These are phyloP conservation scores for Linaria vulgaris DNA, from an alignment of 257 asterid species.

Conservation along the genomic window DNA sequence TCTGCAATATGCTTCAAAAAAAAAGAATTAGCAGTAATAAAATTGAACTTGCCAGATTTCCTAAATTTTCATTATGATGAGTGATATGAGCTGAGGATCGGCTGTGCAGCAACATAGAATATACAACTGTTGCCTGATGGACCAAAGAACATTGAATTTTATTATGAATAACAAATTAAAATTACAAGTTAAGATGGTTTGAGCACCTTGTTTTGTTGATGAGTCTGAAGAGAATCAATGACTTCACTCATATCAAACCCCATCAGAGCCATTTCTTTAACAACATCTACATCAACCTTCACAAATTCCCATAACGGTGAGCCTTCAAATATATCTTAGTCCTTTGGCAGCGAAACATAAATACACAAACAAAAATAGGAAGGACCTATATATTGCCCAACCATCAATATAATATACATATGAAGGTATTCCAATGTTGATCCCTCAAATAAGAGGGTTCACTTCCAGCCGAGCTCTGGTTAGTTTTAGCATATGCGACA, in stretches of 20 bases:
- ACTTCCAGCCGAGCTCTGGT: no score
- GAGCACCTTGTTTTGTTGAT: constrained; percentile 49
- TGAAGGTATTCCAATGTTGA: no score
- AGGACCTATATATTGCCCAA: no score
- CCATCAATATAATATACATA: no score
- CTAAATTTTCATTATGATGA: constrained; percentile 18
- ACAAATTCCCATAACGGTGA: constrained; percentile 15
- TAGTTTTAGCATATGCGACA: no score
- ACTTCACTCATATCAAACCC: constrained; percentile 46
- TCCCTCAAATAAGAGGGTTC: no score
- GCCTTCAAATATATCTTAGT: neutral
- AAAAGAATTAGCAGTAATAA: neutral
- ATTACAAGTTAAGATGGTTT: constrained; percentile 8
- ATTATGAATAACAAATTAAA: neutral
- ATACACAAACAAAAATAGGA: no score
- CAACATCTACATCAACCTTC: constrained; percentile 44
- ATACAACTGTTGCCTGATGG: constrained; percentile 54
- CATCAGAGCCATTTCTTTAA: constrained; percentile 38
- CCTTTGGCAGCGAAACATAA: no score
- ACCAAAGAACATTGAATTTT: neutral
- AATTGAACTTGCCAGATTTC: constrained; percentile 16
- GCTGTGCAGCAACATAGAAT: constrained; percentile 43
- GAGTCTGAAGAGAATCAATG: constrained; percentile 41
- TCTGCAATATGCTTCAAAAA: neutral
- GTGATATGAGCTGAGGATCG: constrained; percentile 20